Conservation (phyloP, 306 rosid species). For the Acmispon strigosus region DNA sequence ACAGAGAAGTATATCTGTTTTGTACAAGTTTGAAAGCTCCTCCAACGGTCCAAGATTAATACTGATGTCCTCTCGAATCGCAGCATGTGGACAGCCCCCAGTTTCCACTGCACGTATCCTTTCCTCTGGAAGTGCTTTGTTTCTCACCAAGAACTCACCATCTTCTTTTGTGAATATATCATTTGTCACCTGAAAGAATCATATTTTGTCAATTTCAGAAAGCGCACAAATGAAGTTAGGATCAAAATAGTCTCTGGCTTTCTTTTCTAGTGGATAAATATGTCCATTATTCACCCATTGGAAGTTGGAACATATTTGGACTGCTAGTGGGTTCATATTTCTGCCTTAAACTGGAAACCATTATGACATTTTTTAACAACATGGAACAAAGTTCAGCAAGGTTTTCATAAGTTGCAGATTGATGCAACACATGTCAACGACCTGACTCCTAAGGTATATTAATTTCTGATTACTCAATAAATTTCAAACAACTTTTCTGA, state of each 20-base stretch:
- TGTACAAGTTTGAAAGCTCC: constrained; percentile 76
- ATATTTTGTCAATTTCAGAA: background rate
- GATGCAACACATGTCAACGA: background rate
- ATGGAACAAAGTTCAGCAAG: background rate
- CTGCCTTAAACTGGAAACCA: background rate
- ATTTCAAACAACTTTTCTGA: background rate
- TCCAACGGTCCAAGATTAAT: constrained; percentile 96
- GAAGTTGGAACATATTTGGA: background rate
- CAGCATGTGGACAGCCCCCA: constrained; percentile 98
- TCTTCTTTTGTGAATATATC: constrained; percentile 97
- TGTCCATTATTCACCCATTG: background rate
- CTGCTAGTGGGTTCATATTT: background rate
- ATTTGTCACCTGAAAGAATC: constrained; percentile 68
- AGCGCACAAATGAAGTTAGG: background rate
- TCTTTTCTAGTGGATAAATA: background rate
- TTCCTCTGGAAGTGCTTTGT: constrained; percentile 89
- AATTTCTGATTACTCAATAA: background rate
- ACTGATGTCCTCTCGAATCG: constrained; percentile 92
- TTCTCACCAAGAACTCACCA: constrained; percentile 90
- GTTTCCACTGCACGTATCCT: constrained; percentile 97
- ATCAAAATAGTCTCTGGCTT: background rate
- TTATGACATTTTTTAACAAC: background rate
- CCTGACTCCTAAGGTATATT: background rate
- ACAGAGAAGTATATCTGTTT: constrained; percentile 85
- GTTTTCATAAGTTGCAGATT: background rate